Evolutionary conservation across 805 yeast species (phyloP).

Genomic region (Sungouiozyma ichnusensis): DNA sequence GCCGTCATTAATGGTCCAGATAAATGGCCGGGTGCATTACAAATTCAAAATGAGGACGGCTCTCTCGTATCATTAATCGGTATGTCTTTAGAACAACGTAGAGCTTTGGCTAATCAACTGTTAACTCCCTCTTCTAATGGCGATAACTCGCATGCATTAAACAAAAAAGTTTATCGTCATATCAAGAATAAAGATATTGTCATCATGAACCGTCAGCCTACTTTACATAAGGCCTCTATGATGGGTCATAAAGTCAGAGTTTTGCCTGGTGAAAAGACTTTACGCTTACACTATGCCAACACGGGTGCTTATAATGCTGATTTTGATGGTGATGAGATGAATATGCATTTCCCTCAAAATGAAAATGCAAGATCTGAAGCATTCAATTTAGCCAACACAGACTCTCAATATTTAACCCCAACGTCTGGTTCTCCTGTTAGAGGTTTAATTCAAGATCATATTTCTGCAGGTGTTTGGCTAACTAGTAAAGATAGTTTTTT

Average conservation of each 20-base stretch:
- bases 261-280: conserved; percentile 92
- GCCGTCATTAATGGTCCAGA: conserved; percentile 98
- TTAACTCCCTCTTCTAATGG: conserved; percentile 66
- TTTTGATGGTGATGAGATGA: conserved; percentile 99
- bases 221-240: conserved; percentile 98
- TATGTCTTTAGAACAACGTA: conserved; percentile 88
- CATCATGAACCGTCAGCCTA: conserved; percentile 97
- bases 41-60: conserved; percentile 94
- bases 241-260: conserved; percentile 99
- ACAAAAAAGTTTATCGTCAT: conserved; percentile 91
- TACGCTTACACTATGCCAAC: conserved; percentile 94
- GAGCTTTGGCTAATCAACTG: conserved; percentile 87
- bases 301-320: conserved; percentile 99
- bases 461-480: conserved; percentile 97
- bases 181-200: conserved; percentile 92
- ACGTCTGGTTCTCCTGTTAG: conserved; percentile 97
- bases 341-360: conserved; percentile 98
- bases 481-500: conserved; percentile 88
- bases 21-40: conserved; percentile 97
- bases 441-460: conserved; percentile 98
- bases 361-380: conserved; percentile 98
- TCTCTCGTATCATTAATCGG: conserved; percentile 68
- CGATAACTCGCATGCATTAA: conserved; percentile 49
- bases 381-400: conserved; percentile 87
- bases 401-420: conserved; percentile 94